A percentile compares a stretch with the other conserved stretches of the same genome.
Conservation (phyloP, 192 early-diverging fungal genomes). For the Backusella circina region DNA sequence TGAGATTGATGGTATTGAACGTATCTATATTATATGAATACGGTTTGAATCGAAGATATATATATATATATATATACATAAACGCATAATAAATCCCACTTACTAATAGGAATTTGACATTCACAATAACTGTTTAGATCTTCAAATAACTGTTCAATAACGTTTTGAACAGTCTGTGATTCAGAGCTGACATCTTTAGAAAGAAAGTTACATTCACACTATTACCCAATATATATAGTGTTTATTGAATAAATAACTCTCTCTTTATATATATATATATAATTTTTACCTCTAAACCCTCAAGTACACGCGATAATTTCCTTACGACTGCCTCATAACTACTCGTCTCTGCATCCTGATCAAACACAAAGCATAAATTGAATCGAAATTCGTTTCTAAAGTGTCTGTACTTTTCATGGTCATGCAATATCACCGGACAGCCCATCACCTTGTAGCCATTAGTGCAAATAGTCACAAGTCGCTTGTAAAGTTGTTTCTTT, state of each 20-base stretch:
- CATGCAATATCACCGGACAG: conserved; percentile 68
- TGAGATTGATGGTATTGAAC: conserved; percentile 78
- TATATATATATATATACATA: too few species aligned
- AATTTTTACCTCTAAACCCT: conserved; percentile 68
- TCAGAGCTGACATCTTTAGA: conserved; percentile 37
- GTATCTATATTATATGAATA: conserved; percentile 47
- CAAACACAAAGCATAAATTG: conserved; percentile 95
- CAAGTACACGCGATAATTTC: conserved; percentile 79
- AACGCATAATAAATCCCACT: neutral
- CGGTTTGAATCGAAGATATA: too few species aligned
- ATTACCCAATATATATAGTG: neutral
- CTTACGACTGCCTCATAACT: conserved; percentile 87
- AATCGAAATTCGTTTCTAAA: conserved; percentile 83
- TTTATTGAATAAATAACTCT: too few species aligned
- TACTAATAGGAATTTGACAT: conserved; percentile 85
- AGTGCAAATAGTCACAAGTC: conserved; percentile 72
- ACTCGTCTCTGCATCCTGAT: conserved; percentile 70
- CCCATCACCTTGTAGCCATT: conserved; percentile 71
- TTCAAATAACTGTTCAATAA: conserved; percentile 82
- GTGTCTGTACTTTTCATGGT: conserved; percentile 54
- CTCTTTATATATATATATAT: neutral
- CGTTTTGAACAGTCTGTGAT: conserved; percentile 53
- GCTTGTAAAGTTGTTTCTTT: conserved; percentile 69
- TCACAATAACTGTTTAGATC: conserved; percentile 85
- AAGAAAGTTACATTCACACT: conserved; percentile 62